Base-by-base conservation (phyloP, 257 asterid genomes). In the Gynochthodes officinalis region DNA sequence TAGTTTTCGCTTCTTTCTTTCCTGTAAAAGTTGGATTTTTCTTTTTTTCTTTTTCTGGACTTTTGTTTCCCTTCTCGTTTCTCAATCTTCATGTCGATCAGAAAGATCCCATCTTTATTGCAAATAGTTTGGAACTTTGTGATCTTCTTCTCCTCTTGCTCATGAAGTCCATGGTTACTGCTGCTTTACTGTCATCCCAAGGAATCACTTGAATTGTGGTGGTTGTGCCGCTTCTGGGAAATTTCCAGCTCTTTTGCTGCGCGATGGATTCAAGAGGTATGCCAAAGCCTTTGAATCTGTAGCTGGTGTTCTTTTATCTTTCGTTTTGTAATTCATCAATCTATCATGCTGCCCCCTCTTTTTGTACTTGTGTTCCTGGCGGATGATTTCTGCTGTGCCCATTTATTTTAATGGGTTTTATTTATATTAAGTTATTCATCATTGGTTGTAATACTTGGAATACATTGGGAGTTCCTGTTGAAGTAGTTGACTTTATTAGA, bases 191-290 rank as follows among this genome's bases (percentile, higher is more conserved):
- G 70, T 86, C 85, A 70, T 85, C 84, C 73, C 81, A 81, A 84
- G 87, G 85, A 71, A 75, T 85, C 84, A 84, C 86, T 80, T 87
- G 84, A 83, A 58, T 42, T 60, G 57, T 21, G 70, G 72, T 67
- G 79, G 75, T 66, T 75, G 46, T 44, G 62, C 69, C 71, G 75
- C 76, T 75, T 52, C 52, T 30, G 71, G 70, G 71, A 53, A 44
- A 35, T 40, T 64, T 75, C 68, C 64, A 37, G 63, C 23, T 54
- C 16, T 32, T 77, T 75, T 67, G 75, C 75, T 64, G 78, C 74
- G 58, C 75, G 73, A 71, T 70, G 82, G 79, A 54, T 59, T 73
- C 76, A 50, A 71, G 63, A 87, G 97, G 98, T 92, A 86, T 64
- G 90, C 39, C 52, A 28, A 72, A 59, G 57, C 37, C 64, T 19